Base-by-base conservation (phyloP, 139 green algal species). In the Diplosphaera chodatii region DNA sequence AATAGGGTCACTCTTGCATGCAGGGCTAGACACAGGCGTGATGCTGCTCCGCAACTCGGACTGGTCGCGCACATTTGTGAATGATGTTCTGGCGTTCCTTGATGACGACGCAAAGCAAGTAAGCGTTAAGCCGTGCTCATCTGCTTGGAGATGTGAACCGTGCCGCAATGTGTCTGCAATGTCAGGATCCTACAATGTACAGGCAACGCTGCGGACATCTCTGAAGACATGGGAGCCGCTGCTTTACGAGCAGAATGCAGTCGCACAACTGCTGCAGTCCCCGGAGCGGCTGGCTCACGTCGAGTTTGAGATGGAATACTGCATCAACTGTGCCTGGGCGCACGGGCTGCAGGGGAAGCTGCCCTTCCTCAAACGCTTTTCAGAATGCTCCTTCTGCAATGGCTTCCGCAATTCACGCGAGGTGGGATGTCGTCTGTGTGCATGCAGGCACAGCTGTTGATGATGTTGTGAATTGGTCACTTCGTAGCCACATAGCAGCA, bases 31-130 rank as follows among this genome's bases (percentile, higher is more conserved):
- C 73, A 69, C 66, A 4, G 73, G 73, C 23, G 59, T 71, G 55
- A 48, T 78, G 55, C 56, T 78, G 33, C 40, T 78, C 41, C 73
- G 73, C 73, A 78, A 78, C 73, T 68, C 66, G 18, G 73, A 78
- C 33, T 78, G 66, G 66, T 65, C 73, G 2, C 66, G 66, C n/a
- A 25, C 31, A 2, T 37, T 78, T 25, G 64, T 78, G n/a, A 27
- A 37, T 30, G 67, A 72, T 40, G 67, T 37, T 4, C 40, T 56
- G 3, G 28, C 40, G 2, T 56, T 72, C 28, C 28, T 55, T 2
- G 28, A 16, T 6, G 34, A 65, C 28, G 40, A 72, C 2, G 67
- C 62, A 23, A 72, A 72, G 40, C 67, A 72, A 20, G 59, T 55
- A 64, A 27, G 40, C 37, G 40, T 48, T n/a, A n/a, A n/a, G n/a